phyloP scores from a whole-genome alignment of 306 rosid genomes.

The Acacia acuminata region DNA sequence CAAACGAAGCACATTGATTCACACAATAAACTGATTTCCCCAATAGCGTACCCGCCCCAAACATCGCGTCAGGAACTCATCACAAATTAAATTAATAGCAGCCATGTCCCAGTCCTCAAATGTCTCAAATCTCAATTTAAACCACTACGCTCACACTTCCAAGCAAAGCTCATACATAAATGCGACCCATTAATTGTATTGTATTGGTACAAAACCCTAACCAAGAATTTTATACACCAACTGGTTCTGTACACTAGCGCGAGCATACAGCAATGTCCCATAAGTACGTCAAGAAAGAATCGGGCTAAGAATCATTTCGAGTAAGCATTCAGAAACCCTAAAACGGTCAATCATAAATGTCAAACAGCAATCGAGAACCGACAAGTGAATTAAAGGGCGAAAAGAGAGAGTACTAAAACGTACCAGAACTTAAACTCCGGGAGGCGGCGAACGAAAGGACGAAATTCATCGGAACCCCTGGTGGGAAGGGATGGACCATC shows the following conservation, averaged over 20 bases:
- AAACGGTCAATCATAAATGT: not conserved
- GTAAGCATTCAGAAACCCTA: slow-evolving; percentile 17
- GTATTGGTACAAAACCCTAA: slow-evolving; percentile 1
- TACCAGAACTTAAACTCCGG: slow-evolving; percentile 98
- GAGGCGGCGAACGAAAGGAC: slow-evolving; percentile 94
- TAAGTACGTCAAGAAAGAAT: not conserved
- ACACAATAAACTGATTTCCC: not conserved
- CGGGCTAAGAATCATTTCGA: not conserved
- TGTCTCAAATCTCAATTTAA: not conserved
- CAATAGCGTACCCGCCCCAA: not conserved
- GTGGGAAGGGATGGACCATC: slow-evolving; percentile 85
- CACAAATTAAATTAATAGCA: not conserved
- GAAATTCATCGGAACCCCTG: slow-evolving; percentile 81
- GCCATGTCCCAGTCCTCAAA: not conserved
- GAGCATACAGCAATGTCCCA: not conserved
- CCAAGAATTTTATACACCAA: not conserved
- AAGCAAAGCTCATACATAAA: not conserved
- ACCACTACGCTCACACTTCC: not conserved
- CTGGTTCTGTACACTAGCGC: not conserved
- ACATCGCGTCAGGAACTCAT: not conserved
- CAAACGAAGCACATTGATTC: not conserved
- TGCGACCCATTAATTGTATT: not conserved
- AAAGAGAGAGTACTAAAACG: not conserved
- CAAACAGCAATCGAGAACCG: not conserved
- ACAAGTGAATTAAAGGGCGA: not conserved